These are phyloP conservation scores for Ceratocystis lukuohia DNA, from an alignment of 2,329 filamentous ascomycete genomes.

Conservation along the genomic window DNA sequence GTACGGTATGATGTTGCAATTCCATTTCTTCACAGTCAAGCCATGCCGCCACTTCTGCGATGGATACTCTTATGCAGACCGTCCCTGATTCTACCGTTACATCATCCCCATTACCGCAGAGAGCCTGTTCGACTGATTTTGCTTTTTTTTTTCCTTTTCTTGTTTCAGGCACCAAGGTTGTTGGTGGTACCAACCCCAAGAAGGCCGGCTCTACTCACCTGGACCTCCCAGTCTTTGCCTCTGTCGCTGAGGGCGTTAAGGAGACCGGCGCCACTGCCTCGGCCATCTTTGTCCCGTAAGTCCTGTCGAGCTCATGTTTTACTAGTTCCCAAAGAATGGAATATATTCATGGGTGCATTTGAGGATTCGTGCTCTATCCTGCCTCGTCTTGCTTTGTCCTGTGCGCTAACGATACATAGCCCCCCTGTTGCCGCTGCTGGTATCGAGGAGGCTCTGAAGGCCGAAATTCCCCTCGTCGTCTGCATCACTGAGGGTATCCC, in stretches of 20 bases:
- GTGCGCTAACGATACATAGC: slow-evolving; percentile 31
- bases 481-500: slow-evolving; percentile 98
- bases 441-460: slow-evolving; percentile 91
- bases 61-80: not conserved
- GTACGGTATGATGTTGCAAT: slow-evolving; percentile 56
- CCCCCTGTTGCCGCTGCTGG: slow-evolving; percentile 82
- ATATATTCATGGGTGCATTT: not conserved
- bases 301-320: slow-evolving; percentile 12
- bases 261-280: slow-evolving; percentile 82
- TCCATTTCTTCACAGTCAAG: slow-evolving; percentile 1
- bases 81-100: not conserved
- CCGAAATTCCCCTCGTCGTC: slow-evolving; percentile 88
- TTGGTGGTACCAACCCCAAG: slow-evolving; percentile 97
- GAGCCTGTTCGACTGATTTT: slow-evolving; percentile 12
- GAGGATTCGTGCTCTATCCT: not conserved
- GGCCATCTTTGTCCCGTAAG: slow-evolving; percentile 90
- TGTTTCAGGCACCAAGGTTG: slow-evolving; percentile 76
- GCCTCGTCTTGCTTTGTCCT: not conserved
- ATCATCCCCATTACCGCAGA: not conserved
- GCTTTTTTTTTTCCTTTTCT: not conserved
- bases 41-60: slow-evolving; percentile 7
- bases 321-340: not conserved
- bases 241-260: slow-evolving; percentile 76
- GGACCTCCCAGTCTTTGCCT: slow-evolving; percentile 83
- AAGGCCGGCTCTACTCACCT: slow-evolving; percentile 89